Percentiles rank a stretch among this genome's conserved stretches.
Evolutionary conservation across 805 yeast genomes (phyloP).

Genomic region (Candida rishiriensis): DNA sequence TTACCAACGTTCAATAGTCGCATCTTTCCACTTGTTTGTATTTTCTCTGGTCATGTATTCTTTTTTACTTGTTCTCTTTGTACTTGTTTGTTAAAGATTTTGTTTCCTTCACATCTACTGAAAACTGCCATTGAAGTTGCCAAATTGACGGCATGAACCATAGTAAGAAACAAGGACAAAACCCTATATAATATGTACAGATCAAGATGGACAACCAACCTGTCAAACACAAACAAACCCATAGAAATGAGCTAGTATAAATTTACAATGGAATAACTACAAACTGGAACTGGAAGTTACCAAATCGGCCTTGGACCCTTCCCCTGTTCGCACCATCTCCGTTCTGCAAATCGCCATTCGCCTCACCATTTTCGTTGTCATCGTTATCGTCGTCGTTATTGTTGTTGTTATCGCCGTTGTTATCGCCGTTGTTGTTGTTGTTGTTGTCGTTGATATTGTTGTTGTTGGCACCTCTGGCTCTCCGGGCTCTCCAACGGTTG

Average conservation of each 20-base stretch:
- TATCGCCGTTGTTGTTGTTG: conserved; percentile 4
- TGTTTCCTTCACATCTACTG: too few relatives aligned
- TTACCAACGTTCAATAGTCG: too few relatives aligned
- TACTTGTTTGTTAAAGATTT: background rate
- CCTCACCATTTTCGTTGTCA: background rate
- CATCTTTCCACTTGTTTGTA: background rate
- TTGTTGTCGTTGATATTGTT: conserved; percentile 1
- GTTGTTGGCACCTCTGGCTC: conserved; percentile 8
- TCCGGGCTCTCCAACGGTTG: conserved; percentile 17
- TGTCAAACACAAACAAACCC: background rate
- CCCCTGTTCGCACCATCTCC: background rate
- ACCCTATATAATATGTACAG: background rate
- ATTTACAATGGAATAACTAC: conserved; percentile 22
- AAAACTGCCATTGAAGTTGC: background rate
- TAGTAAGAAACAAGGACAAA: too few relatives aligned
- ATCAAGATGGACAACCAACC: background rate
- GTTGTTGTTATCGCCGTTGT: conserved; percentile 2
- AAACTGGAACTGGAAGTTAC: conserved; percentile 25
- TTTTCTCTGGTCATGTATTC: background rate
- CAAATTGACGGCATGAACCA: background rate
- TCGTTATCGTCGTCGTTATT: conserved; percentile 4
- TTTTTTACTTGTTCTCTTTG: background rate
- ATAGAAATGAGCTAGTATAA: background rate
- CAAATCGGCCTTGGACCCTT: conserved; percentile 1
- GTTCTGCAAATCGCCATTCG: conserved; percentile 1